Evolutionary conservation across 2,329 filamentous ascomycete genomes (phyloP).

Genomic region (Leptographium flavum): DNA sequence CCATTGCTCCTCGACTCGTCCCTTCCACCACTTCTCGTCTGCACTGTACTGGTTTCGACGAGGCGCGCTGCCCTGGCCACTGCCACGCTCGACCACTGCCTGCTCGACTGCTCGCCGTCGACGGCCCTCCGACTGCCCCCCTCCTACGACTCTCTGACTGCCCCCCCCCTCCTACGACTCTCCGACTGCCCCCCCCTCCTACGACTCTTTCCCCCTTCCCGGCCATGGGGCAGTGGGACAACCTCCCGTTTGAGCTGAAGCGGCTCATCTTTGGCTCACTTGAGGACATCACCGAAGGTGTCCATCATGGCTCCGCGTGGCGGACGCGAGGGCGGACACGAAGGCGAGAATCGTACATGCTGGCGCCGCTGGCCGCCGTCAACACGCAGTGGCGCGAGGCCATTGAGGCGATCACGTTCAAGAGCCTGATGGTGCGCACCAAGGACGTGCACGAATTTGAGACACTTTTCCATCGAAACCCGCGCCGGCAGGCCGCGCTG

Average conservation of each 20-base stretch:
- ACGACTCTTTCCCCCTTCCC: too few species aligned
- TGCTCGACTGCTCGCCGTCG: too few species aligned
- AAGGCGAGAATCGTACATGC: background rate
- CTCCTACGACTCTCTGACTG: too few species aligned
- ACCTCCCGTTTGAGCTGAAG: conserved; percentile 7
- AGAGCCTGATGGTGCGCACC: conserved; percentile 10
- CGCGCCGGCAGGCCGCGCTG: conserved; percentile 11
- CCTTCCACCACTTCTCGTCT: too few species aligned
- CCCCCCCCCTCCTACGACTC: too few species aligned
- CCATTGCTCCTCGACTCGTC: too few species aligned
- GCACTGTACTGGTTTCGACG: too few species aligned
- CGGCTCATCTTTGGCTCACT: conserved; percentile 8
- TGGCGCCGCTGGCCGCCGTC: conserved; percentile 12
- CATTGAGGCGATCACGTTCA: conserved; percentile 15
- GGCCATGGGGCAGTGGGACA: background rate
- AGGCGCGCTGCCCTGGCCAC: too few species aligned
- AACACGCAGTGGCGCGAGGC: conserved; percentile 15
- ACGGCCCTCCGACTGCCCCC: too few species aligned
- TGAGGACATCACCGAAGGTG: background rate
- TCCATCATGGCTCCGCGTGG: background rate
- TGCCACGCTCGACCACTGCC: too few species aligned
- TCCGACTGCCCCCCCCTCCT: too few species aligned
- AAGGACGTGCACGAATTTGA: conserved; percentile 12
- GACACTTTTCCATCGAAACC: conserved; percentile 10
- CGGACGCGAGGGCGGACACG: background rate